Conservation (phyloP, 495 filamentous ascomycete species). For the Staphylotrichum tortipilum region DNA sequence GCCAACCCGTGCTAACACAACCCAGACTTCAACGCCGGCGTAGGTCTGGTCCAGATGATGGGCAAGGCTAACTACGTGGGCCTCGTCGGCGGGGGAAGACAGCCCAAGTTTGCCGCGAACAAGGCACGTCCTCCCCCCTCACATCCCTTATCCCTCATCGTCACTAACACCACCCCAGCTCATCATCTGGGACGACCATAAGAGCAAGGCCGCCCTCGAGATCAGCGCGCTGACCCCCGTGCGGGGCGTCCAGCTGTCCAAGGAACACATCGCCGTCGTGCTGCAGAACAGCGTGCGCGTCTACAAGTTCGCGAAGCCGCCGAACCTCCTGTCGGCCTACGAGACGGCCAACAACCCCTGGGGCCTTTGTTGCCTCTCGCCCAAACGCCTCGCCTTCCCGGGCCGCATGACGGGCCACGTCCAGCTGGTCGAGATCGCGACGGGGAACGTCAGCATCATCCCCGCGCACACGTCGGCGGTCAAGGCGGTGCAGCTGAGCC, state of each 20-base stretch:
- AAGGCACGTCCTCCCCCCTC: slow-evolving; percentile 48
- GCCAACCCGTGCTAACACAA: background rate
- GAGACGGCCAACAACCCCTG: slow-evolving; percentile 82
- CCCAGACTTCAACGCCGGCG: slow-evolving; percentile 75
- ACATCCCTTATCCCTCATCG: background rate
- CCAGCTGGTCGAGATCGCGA: slow-evolving; percentile 76
- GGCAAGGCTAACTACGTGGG: slow-evolving; percentile 81
- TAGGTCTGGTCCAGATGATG: slow-evolving; percentile 80
- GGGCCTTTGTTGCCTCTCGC: slow-evolving; percentile 70
- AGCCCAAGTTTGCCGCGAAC: slow-evolving; percentile 79
- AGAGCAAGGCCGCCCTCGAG: slow-evolving; percentile 60
- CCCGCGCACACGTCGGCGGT: slow-evolving; percentile 78
- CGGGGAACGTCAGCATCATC: slow-evolving; percentile 84
- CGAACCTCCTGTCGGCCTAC: slow-evolving; percentile 62
- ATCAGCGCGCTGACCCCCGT: slow-evolving; percentile 52
- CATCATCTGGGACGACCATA: slow-evolving; percentile 86
- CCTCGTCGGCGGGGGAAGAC: slow-evolving; percentile 79
- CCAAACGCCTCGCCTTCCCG: slow-evolving; percentile 68
- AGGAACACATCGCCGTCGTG: slow-evolving; percentile 69
- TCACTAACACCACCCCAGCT: slow-evolving; percentile 40
- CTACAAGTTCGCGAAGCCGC: slow-evolving; percentile 69
- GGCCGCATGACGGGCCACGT: slow-evolving; percentile 80
- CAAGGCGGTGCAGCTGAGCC: slow-evolving; percentile 70
- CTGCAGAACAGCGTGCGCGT: slow-evolving; percentile 76
- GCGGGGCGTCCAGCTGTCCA: slow-evolving; percentile 68